Percentiles rank a stretch among this genome's conserved stretches.
Conservation (phyloP, 495 filamentous ascomycete genomes). For the Penicillium simplicissimum region DNA sequence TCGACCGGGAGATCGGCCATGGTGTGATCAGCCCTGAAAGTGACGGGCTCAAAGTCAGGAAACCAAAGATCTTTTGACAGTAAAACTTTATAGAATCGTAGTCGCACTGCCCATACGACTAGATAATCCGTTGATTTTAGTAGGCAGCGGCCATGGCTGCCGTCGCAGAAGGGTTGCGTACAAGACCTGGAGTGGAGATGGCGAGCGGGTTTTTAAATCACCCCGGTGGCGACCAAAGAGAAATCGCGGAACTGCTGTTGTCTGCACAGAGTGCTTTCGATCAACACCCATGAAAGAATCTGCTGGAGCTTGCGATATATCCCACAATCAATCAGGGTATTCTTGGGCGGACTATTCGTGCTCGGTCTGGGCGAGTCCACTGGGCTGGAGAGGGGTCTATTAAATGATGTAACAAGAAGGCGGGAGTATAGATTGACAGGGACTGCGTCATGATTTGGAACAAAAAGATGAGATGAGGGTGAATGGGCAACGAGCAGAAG, state of each 20-base stretch:
- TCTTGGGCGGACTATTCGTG: slow-evolving; percentile 18
- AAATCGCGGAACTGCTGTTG: slow-evolving; percentile 13
- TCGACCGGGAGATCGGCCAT: slow-evolving; percentile 42
- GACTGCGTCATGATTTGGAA: slow-evolving; percentile 49
- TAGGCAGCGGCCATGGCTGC: slow-evolving; percentile 15
- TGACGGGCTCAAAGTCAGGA: slow-evolving; percentile 6
- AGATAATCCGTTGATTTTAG: slow-evolving; percentile 10
- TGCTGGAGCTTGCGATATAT: background rate
- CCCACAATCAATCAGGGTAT: slow-evolving; percentile 24
- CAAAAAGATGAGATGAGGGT: background rate
- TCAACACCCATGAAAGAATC: slow-evolving; percentile 10
- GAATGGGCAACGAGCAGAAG: slow-evolving; percentile 5
- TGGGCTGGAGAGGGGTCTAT: slow-evolving; percentile 29
- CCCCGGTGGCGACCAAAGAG: slow-evolving; percentile 21
- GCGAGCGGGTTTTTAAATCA: background rate
- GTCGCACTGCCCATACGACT: slow-evolving; percentile 10
- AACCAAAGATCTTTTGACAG: slow-evolving; percentile 1
- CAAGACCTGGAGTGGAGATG: background rate
- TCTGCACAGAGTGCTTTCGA: slow-evolving; percentile 16
- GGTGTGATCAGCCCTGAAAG: slow-evolving; percentile 5
- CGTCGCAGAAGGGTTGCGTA: slow-evolving; percentile 9
- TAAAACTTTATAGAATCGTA: background rate
- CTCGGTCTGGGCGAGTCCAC: slow-evolving; percentile 11
- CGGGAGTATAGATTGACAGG: slow-evolving; percentile 30
- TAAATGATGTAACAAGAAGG: slow-evolving; percentile 34